Base-by-base conservation (phyloP, 2,329 filamentous ascomycete species). In the Scytalidium lignicola region DNA sequence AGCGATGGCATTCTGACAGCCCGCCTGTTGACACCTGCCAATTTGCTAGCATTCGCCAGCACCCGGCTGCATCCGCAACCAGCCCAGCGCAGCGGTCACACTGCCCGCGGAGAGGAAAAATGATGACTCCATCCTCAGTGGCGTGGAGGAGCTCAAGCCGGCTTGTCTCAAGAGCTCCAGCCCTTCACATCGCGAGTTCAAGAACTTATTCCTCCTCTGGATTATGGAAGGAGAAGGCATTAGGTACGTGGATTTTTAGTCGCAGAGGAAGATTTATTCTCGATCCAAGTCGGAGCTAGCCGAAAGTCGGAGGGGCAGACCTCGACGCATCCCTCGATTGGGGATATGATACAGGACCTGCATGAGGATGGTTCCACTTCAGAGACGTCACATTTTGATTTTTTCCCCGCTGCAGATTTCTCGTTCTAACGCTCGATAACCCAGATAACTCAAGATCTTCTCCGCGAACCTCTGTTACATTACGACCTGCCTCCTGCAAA, bases 401-500 rank as follows among this genome's bases (percentile, higher is more conserved):
- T 26, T 26, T 26, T 10, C 23, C 23, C 23, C n/a, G n/a, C 6
- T 26, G 23, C 23, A 26, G 23, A 26, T 26, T 10, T 10, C 23
- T 10, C 6, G 23, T 26, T 5, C 23, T 26, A 26, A 26, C 23
- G 5, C 6, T 26, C 23, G 10, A 6, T 26, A 26, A 26, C 5
- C 23, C 10, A 26, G 23, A 26, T 26, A 26, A 5, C 23, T 10
- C 10, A 26, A 26, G 23, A 10, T 10, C 10, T 10, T 26, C 23
- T 26, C 23, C 10, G 23, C 23, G 23, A 26, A 5, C 23, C 23
- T 26, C 23, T 26, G 23, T 26, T 10, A 5, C 6, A 26, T 26
- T 10, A 5, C 5, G 5, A 26, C 10, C 23, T 10, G 23, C 23
- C 32, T 37, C 32, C n/a, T 9, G 62, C 51, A 57, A 52, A n/a